These are phyloP conservation scores for Globisporangium carolinianum DNA, from an alignment of 352 stramenopile species.

Conservation along the genomic window DNA sequence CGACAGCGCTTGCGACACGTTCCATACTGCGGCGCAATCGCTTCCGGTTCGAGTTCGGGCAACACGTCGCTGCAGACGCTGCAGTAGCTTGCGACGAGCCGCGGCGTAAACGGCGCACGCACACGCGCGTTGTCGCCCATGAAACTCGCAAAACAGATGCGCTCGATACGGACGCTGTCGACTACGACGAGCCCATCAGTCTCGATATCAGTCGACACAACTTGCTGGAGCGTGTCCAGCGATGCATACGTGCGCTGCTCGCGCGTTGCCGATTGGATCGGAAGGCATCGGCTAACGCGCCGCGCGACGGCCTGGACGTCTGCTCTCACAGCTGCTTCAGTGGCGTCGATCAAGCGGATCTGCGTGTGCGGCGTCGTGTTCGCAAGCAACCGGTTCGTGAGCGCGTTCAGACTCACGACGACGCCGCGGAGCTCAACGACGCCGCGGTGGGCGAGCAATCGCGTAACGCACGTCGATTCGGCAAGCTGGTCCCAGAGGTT, in stretches of 20 bases:
- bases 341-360: slow-evolving; percentile 24
- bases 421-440: slow-evolving; percentile 29
- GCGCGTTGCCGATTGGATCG: too few relatives aligned
- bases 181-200: slow-evolving; percentile 19
- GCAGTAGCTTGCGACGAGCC: slow-evolving; percentile 43
- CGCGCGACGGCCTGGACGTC: slow-evolving; percentile 22
- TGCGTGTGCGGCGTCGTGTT: slow-evolving; percentile 52
- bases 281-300: slow-evolving; percentile 2
- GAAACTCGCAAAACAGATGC: slow-evolving; percentile 24
- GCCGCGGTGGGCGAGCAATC: slow-evolving; percentile 31
- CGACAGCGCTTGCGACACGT: slow-evolving; percentile 33
- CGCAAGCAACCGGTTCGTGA: slow-evolving; percentile 42
- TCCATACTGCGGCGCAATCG: slow-evolving; percentile 19
- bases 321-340: slow-evolving; percentile 5
- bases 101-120: slow-evolving; percentile 18
- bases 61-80: slow-evolving; percentile 32
- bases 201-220: not conserved
- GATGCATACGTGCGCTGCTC: slow-evolving; percentile 14
- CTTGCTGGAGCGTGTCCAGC: slow-evolving; percentile 24
- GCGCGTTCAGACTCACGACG: slow-evolving; percentile 36
- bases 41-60: slow-evolving; percentile 15
- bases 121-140: slow-evolving; percentile 23
- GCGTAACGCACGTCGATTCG: slow-evolving; percentile 31
- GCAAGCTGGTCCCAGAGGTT: slow-evolving; percentile 67
- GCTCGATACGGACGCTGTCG: slow-evolving; percentile 37